Conservation (phyloP, 495 filamentous ascomycete genomes). For the Cetradonia linearis region DNA sequence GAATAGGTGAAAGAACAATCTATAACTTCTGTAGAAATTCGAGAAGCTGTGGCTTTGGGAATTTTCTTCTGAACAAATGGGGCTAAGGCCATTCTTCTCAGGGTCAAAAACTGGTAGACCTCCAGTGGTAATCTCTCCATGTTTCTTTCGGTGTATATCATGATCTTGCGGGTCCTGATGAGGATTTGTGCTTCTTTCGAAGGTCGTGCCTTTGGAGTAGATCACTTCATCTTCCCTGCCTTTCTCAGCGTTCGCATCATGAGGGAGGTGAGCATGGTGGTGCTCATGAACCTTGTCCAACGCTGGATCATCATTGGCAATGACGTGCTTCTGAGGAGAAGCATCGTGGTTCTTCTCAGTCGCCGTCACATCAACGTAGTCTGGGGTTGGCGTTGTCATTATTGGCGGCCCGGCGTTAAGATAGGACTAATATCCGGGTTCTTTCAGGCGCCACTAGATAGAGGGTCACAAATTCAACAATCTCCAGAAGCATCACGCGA, state of each 20-base stretch:
- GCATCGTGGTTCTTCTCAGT: conserved; percentile 15
- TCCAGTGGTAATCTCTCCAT: conserved; percentile 21
- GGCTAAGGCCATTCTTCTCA: conserved; percentile 18
- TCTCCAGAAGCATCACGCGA: neutral
- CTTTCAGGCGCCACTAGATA: neutral
- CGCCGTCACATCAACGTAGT: conserved; percentile 9
- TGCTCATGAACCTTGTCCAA: conserved; percentile 38
- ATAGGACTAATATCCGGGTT: neutral
- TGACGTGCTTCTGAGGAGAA: conserved; percentile 27
- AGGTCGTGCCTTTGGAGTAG: conserved; percentile 36
- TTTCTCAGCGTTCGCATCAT: conserved; percentile 36
- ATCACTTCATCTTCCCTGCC: conserved; percentile 38
- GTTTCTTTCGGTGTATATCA: conserved; percentile 27
- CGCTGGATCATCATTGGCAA: conserved; percentile 33
- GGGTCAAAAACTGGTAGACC: conserved; percentile 24
- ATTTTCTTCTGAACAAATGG: conserved; percentile 24
- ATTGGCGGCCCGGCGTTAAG: neutral
- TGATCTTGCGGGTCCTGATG: conserved; percentile 35
- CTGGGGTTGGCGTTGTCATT: conserved; percentile 3
- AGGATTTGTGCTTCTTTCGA: conserved; percentile 38
- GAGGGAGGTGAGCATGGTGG: conserved; percentile 43
- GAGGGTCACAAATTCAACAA: neutral
- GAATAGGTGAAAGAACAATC: conserved; percentile 38
- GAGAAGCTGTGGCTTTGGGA: conserved; percentile 27
- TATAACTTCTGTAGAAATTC: conserved; percentile 32